Evolutionary conservation across 768 basidiomycete species (phyloP).

Genomic region (Leccinum boreale): DNA sequence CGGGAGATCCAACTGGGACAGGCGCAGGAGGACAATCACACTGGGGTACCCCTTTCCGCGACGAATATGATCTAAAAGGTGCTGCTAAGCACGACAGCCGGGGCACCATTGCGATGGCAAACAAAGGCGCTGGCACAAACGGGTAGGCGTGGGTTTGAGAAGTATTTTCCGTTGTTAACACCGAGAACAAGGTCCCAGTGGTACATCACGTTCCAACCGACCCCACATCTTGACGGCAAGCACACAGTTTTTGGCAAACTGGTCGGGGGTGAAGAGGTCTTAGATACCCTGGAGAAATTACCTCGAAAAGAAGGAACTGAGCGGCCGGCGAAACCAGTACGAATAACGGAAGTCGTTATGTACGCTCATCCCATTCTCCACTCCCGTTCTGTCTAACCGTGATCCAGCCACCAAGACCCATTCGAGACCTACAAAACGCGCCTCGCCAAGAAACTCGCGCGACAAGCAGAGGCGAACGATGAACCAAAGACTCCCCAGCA

Average conservation of each 20-base stretch:
- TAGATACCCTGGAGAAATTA: conserved; percentile 79
- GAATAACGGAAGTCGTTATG: conserved; percentile 86
- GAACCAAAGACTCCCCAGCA: conserved; percentile 39
- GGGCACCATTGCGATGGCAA: conserved; percentile 92
- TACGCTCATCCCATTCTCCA: conserved; percentile 36
- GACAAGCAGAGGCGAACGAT: conserved; percentile 30
- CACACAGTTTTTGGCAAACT: conserved; percentile 97
- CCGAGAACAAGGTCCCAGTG: conserved; percentile 74
- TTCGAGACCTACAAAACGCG: conserved; percentile 90
- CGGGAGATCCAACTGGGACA: conserved; percentile 95
- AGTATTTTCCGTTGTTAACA: not conserved
- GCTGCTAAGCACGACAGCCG: conserved; percentile 85
- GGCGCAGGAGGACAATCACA: conserved; percentile 89
- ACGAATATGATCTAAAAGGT: conserved; percentile 86
- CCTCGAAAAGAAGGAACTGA: conserved; percentile 84
- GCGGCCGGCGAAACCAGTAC: conserved; percentile 79
- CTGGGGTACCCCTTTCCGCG: conserved; percentile 96
- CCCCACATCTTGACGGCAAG: conserved; percentile 86
- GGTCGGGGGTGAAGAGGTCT: conserved; percentile 91
- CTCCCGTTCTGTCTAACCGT: conserved; percentile 1
- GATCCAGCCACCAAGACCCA: conserved; percentile 81
- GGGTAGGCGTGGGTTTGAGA: conserved; percentile 42
- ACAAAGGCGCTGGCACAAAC: conserved; percentile 89
- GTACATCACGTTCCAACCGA: conserved; percentile 83
- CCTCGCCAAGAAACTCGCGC: conserved; percentile 71